These are phyloP conservation scores for Starmera amethionina DNA, from an alignment of 805 yeast species.

Conservation along the genomic window DNA sequence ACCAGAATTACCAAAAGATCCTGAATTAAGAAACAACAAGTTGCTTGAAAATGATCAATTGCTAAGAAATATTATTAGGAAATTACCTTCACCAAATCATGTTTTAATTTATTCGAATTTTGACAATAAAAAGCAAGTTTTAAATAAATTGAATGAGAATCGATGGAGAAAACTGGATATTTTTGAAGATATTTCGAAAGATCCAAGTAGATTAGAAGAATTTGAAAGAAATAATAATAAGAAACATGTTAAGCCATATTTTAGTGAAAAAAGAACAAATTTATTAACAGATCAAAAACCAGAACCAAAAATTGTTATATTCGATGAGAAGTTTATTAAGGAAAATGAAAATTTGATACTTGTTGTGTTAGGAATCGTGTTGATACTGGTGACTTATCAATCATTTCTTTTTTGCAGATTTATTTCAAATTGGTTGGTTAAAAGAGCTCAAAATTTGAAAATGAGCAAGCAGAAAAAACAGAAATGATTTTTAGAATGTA, in stretches of 20 bases:
- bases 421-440: no score
- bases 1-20: constrained; percentile 34
- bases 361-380: constrained; percentile 20
- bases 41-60: constrained; percentile 29
- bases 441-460: no score
- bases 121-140: constrained; percentile 11
- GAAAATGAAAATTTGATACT: constrained; percentile 41
- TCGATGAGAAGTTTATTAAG: constrained; percentile 35
- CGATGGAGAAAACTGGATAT: constrained; percentile 29
- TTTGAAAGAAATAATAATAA: constrained; percentile 43
- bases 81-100: constrained; percentile 65
- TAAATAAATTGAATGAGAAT: constrained; percentile 17
- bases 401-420: not conserved
- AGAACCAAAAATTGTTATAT: constrained; percentile 17
- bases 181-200: constrained; percentile 47
- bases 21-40: constrained; percentile 21
- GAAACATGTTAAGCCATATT: constrained; percentile 19
- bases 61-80: constrained; percentile 47
- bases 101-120: constrained; percentile 49
- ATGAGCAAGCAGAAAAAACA: no score
- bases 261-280: constrained; percentile 23
- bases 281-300: constrained; percentile 18
- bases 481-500: no score
- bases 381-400: constrained; percentile 1
- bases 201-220: constrained; percentile 39